Evolutionary conservation across 768 basidiomycete species (phyloP).

Genomic region (Cyclocybe cylindracea): DNA sequence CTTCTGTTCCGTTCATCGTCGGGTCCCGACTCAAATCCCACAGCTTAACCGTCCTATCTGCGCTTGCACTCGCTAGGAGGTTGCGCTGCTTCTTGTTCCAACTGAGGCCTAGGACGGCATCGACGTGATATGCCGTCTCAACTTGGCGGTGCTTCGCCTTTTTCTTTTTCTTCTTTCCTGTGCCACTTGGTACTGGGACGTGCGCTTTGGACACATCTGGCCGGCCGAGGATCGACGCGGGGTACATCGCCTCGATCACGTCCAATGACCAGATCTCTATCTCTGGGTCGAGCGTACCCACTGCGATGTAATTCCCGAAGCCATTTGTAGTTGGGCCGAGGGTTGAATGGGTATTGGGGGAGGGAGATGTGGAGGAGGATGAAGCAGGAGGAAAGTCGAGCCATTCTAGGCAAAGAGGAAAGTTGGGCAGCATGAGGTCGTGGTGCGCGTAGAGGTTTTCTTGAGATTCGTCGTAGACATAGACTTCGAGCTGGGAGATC

Average conservation of each 20-base stretch:
- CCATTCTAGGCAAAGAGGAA: slow-evolving; percentile 99
- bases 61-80: slow-evolving; percentile 87
- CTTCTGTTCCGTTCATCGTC: slow-evolving; percentile 39
- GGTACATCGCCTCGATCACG: slow-evolving; percentile 91
- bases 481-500: slow-evolving; percentile 92
- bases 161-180: slow-evolving; percentile 95
- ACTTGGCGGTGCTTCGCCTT: slow-evolving; percentile 69
- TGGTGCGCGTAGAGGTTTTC: slow-evolving; percentile 96
- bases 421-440: slow-evolving; percentile 95
- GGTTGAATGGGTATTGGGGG: slow-evolving; percentile 38
- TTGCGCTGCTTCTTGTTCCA: slow-evolving; percentile 94
- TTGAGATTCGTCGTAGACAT: slow-evolving; percentile 90
- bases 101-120: slow-evolving; percentile 88
- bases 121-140: slow-evolving; percentile 80
- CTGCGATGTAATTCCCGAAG: slow-evolving; percentile 90
- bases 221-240: slow-evolving; percentile 86
- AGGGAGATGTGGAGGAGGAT: slow-evolving; percentile 44
- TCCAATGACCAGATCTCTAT: slow-evolving; percentile 99
- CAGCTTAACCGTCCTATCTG: slow-evolving; percentile 94
- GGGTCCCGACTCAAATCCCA: slow-evolving; percentile 89
- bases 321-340: slow-evolving; percentile 29
- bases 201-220: slow-evolving; percentile 83
- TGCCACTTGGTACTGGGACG: slow-evolving; percentile 78
- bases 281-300: slow-evolving; percentile 95
- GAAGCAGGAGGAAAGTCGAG: slow-evolving; percentile 89